phyloP scores from a whole-genome alignment of 2,329 filamentous ascomycete genomes.

The Fusarium globosum region DNA sequence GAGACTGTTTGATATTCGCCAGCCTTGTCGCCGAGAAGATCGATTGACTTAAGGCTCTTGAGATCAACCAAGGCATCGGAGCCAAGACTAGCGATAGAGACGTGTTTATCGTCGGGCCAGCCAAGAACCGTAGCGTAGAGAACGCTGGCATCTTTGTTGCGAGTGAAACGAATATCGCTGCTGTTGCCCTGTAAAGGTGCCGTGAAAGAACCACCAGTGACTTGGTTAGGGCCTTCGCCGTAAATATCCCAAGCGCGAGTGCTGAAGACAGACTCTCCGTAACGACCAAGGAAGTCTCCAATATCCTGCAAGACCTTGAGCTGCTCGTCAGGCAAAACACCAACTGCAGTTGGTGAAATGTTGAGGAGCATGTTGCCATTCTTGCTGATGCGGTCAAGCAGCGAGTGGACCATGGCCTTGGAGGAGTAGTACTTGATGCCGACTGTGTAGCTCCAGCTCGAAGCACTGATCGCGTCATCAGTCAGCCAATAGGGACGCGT shows the following conservation, averaged over 20 bases:
- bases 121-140: conserved; percentile 14
- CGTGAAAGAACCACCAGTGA: conserved; percentile 6
- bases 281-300: conserved; percentile 1
- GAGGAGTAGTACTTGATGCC: conserved; percentile 23
- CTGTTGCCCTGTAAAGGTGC: conserved; percentile 12
- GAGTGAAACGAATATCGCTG: conserved; percentile 14
- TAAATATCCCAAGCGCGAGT: conserved; percentile 18
- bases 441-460: conserved; percentile 15
- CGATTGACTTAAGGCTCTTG: neutral
- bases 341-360: conserved; percentile 7
- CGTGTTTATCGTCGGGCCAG: neutral
- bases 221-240: conserved; percentile 5
- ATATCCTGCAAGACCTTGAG: conserved; percentile 14
- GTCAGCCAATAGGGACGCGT: conserved; percentile 17
- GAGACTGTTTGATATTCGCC: neutral
- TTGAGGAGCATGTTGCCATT: conserved; percentile 19
- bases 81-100: neutral
- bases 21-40: conserved; percentile 2
- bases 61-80: neutral
- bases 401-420: conserved; percentile 13
- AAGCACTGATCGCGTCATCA: conserved; percentile 14
- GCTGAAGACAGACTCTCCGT: neutral
- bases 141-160: neutral
- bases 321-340: conserved; percentile 1
- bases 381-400: conserved; percentile 15